Conservation (phyloP, 78 protist genomes). For the Dictyostelium purpureum region DNA sequence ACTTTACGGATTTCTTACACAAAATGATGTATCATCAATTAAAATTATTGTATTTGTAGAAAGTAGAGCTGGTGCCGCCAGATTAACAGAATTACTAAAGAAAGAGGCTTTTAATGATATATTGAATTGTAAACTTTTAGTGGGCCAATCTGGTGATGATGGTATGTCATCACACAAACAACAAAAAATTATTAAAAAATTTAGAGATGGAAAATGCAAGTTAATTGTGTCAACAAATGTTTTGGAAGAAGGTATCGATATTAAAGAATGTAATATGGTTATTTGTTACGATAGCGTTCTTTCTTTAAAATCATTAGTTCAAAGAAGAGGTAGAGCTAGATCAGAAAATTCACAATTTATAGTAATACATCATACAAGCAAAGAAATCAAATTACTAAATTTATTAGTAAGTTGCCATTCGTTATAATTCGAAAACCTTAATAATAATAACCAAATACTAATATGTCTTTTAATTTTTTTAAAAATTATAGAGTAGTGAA, state of each 20-base stretch:
- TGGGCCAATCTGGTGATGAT: slow-evolving; percentile 2
- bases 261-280: background rate
- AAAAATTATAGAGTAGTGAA: slow-evolving; percentile 2
- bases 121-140: background rate
- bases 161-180: slow-evolving; percentile 34
- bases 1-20: too few relatives aligned
- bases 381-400: background rate
- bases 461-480: background rate
- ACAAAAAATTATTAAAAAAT: background rate
- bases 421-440: too few relatives aligned
- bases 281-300: slow-evolving; percentile 20
- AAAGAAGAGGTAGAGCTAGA: slow-evolving; percentile 61
- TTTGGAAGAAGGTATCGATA: slow-evolving; percentile 53
- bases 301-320: slow-evolving; percentile 25
- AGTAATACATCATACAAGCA: background rate
- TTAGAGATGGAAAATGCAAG: background rate
- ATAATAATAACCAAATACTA: background rate
- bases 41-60: slow-evolving; percentile 3
- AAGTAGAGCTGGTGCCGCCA: background rate
- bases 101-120: background rate
- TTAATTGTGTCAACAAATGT: slow-evolving; percentile 27
- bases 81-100: background rate
- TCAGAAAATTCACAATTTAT: background rate
- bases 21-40: too few relatives aligned
- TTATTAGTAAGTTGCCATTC: background rate